These are phyloP conservation scores for Solanum chaucha DNA, from an alignment of 257 asterid species.

Conservation along the genomic window DNA sequence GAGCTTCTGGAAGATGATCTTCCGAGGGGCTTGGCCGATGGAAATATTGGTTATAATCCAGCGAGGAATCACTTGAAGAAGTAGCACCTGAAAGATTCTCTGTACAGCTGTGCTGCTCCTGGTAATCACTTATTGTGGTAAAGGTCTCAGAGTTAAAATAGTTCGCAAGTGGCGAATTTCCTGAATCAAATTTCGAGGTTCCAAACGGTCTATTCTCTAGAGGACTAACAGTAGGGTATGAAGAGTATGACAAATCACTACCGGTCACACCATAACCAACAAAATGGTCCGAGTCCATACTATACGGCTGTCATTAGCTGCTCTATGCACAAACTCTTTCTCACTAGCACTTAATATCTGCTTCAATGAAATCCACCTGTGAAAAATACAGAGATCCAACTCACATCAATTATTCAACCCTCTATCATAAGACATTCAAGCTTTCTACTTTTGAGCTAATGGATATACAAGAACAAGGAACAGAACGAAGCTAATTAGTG, in stretches of 20 bases:
- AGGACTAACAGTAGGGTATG: constrained; percentile 39
- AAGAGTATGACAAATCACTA: constrained; percentile 16
- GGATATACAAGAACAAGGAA: neutral
- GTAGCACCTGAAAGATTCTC: constrained; percentile 45
- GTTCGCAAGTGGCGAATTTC: constrained; percentile 49
- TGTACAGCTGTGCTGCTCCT: constrained; percentile 39
- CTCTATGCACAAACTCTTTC: neutral
- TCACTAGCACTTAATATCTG: neutral
- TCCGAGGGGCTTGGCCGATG: constrained; percentile 32
- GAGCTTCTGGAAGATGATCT: constrained; percentile 25
- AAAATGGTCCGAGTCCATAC: constrained; percentile 22
- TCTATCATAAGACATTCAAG: neutral
- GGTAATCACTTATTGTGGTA: constrained; percentile 27
- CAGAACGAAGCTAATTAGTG: neutral
- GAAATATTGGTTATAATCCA: constrained; percentile 26
- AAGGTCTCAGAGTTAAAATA: constrained; percentile 35
- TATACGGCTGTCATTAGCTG: constrained; percentile 9
- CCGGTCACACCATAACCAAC: constrained; percentile 12
- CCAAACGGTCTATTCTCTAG: constrained; percentile 27
- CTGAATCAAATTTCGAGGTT: constrained; percentile 39
- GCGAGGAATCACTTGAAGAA: constrained; percentile 49
- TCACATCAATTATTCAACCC: neutral
- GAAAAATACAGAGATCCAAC: neutral
- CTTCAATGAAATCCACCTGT: neutral
- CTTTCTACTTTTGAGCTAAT: neutral